Evolutionary conservation across 805 yeast genomes (phyloP).

Genomic region (Teunomyces atbi): DNA sequence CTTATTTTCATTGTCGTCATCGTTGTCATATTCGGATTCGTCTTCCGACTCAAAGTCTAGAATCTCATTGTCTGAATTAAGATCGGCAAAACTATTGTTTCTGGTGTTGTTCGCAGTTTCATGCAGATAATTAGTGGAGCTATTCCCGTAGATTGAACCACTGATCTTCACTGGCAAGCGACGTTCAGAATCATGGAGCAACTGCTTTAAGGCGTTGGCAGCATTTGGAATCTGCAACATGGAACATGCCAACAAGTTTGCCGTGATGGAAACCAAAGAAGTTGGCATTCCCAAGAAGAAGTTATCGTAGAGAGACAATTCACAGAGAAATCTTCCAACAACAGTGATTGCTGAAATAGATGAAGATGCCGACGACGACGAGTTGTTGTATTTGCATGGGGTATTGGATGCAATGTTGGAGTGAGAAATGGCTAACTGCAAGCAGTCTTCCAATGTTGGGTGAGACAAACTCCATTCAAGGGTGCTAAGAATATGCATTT

Average conservation of each 20-base stretch:
- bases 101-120: background rate
- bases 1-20: conserved; percentile 40
- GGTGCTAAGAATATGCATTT: conserved; percentile 40
- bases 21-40: conserved; percentile 13
- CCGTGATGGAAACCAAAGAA: conserved; percentile 48
- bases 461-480: conserved; percentile 47
- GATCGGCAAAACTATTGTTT: conserved; percentile 5
- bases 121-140: conserved; percentile 1
- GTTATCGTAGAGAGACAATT: conserved; percentile 50
- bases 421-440: conserved; percentile 42
- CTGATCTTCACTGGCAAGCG: conserved; percentile 7
- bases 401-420: conserved; percentile 20
- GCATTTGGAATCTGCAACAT: conserved; percentile 51
- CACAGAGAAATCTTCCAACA: conserved; percentile 53
- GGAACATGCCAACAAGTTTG: conserved; percentile 52
- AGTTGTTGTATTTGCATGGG: conserved; percentile 24
- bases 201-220: conserved; percentile 27
- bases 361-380: conserved; percentile 18
- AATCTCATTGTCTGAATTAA: conserved; percentile 1
- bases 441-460: conserved; percentile 52
- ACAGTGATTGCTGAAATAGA: conserved; percentile 54
- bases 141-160: background rate
- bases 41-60: conserved; percentile 9
- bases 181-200: conserved; percentile 11
- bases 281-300: conserved; percentile 45